Conservation (phyloP, 2,329 filamentous ascomycete genomes). For the Paraphoma chrysanthemicola region DNA sequence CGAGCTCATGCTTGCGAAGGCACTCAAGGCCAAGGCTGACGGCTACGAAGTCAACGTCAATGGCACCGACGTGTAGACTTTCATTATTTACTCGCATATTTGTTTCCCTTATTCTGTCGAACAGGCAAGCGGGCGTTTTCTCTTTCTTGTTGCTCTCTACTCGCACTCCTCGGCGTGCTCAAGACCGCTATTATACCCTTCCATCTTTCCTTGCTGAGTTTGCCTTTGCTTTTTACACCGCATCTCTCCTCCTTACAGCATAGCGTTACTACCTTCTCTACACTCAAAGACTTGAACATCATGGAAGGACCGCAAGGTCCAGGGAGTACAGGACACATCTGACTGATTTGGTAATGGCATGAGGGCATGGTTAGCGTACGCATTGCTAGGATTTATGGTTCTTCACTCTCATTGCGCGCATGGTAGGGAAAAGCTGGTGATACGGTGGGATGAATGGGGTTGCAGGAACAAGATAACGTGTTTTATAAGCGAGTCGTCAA, state of each 20-base stretch:
- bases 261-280: slow-evolving; percentile 15
- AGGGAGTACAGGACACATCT: slow-evolving; percentile 7
- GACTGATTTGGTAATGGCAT: slow-evolving; percentile 11
- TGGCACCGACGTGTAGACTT: slow-evolving; percentile 54
- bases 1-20: slow-evolving; percentile 90
- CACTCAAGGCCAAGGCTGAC: slow-evolving; percentile 81
- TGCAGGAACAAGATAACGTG: not conserved
- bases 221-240: slow-evolving; percentile 4
- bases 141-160: slow-evolving; percentile 8
- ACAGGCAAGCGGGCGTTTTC: slow-evolving; percentile 28
- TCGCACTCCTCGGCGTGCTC: slow-evolving; percentile 14
- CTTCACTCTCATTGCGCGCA: slow-evolving; percentile 2
- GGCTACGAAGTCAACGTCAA: slow-evolving; percentile 85
- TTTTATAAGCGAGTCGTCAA: too few relatives aligned
- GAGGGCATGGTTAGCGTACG: slow-evolving; percentile 12
- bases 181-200: slow-evolving; percentile 41
- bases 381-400: slow-evolving; percentile 2
- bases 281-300: slow-evolving; percentile 25
- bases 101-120: slow-evolving; percentile 6
- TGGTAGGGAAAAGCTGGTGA: not conserved
- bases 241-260: slow-evolving; percentile 13
- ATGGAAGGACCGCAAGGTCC: slow-evolving; percentile 29
- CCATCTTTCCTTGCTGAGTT: slow-evolving; percentile 16
- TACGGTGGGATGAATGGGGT: not conserved
- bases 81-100: slow-evolving; percentile 3